Evolutionary conservation across 805 yeast species (phyloP).

Genomic region (Sugiyamaella mastotermitis): DNA sequence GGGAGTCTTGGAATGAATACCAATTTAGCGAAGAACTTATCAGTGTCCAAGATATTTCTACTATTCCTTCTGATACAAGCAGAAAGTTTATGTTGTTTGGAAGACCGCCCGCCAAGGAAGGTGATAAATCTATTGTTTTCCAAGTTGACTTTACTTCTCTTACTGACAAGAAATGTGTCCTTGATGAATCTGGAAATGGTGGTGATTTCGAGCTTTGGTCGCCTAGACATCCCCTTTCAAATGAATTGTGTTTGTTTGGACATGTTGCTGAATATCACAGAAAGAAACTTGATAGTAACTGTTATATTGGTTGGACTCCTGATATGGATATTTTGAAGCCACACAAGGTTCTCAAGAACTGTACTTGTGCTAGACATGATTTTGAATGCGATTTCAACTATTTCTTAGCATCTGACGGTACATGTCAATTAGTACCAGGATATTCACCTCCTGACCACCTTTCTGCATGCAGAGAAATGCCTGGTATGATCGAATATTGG

Average conservation of each 20-base stretch:
- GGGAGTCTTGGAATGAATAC: constrained; percentile 65
- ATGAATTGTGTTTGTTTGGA: constrained; percentile 56
- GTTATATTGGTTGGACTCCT: constrained; percentile 41
- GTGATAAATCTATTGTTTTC: constrained; percentile 41
- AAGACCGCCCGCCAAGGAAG: constrained; percentile 38
- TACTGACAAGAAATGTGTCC: constrained; percentile 48
- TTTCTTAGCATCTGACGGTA: constrained; percentile 63
- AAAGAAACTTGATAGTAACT: constrained; percentile 53
- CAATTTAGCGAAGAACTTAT: constrained; percentile 55
- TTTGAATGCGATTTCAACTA: constrained; percentile 93
- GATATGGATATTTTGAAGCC: constrained; percentile 53
- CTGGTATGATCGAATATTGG: constrained; percentile 61
- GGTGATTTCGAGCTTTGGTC: constrained; percentile 63
- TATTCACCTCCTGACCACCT: constrained; percentile 58
- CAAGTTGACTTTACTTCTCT: constrained; percentile 54
- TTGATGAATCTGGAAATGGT: constrained; percentile 38
- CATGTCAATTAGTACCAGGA: constrained; percentile 80
- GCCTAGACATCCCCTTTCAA: constrained; percentile 49
- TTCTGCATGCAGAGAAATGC: constrained; percentile 49
- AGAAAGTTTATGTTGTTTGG: constrained; percentile 67
- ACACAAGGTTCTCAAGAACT: constrained; percentile 52
- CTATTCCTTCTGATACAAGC: constrained; percentile 90
- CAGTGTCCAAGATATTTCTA: constrained; percentile 60
- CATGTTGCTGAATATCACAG: constrained; percentile 57
- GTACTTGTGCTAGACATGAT: constrained; percentile 81